Base-by-base conservation (phyloP, 2,329 filamentous ascomycete genomes). In the Trichophyton benhamiae region DNA sequence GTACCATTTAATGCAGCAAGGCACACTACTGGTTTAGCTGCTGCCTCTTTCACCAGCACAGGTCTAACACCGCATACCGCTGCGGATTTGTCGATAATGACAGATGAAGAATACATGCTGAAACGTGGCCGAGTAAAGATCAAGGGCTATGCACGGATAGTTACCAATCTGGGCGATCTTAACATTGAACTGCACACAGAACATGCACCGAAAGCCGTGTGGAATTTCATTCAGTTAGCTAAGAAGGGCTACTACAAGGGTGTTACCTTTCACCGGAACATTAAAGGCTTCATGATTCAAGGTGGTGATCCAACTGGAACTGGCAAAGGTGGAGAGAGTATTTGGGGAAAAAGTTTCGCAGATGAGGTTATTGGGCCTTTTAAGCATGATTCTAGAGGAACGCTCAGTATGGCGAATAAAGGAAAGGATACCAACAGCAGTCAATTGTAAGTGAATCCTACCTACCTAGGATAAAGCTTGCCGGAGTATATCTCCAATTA, bases 211-310 rank as follows among this genome's bases (percentile, higher is more conserved):
- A 88, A 88, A 67, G 91, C 94, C 0, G 94, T 97, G 1, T 99
- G 92, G 90, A 99, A 99, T 73, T 99, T 99, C 70, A 83, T 95
- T 59, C 86, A 88, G 61, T 78, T 99, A 3, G 84, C 91, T 1
- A 88, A 96, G 70, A 89, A 87, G 66, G 92, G 92, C 0, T 96
- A 96, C 75, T 99, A 97, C 77, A 85, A 84, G 59, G 83, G 83
- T 65, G 86, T 96, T 1, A 74, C 82, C 11, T 99, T 99, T 71
- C 94, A 99, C 74, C 85, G 94, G 65, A 96, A 95, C 72, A 96
- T 99, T 68, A 86, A 86, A 62, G 89, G 88, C 68, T 99, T 99
- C 72, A 99, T 99, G 94, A 89, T 99, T 44, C 94, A 99, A 73
- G 92, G 92, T 49, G 94, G 94, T 42, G 94, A 99, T 71, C 94